Evolutionary conservation across 805 yeast species (phyloP).

Genomic region (Lachancea sp.): DNA sequence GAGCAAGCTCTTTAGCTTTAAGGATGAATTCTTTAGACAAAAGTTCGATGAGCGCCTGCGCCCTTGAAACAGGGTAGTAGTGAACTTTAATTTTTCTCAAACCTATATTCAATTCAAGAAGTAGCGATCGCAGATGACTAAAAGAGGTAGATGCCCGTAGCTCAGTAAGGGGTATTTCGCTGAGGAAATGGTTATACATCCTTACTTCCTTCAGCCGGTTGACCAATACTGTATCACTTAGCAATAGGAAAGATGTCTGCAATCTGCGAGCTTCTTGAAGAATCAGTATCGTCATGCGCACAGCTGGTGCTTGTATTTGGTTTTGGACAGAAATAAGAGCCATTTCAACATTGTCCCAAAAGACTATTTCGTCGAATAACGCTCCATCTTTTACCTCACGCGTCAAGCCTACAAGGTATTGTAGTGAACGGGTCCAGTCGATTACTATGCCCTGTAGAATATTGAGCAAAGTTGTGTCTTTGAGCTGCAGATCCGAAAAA

Average conservation of each 20-base stretch:
- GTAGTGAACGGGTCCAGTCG: constrained; percentile 63
- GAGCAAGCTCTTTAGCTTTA: constrained; percentile 38
- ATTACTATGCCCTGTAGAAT: constrained; percentile 63
- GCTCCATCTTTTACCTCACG: constrained; percentile 49
- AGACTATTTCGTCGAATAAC: constrained; percentile 59
- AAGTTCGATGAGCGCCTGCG: constrained; percentile 59
- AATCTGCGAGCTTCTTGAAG: constrained; percentile 68
- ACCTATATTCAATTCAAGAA: constrained; percentile 49
- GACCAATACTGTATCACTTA: constrained; percentile 62
- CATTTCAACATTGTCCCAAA: constrained; percentile 69
- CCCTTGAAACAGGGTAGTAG: constrained; percentile 57
- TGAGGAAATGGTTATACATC: constrained; percentile 55
- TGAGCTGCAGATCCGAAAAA: constrained; percentile 34
- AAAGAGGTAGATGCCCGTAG: constrained; percentile 44
- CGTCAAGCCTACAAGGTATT: constrained; percentile 34
- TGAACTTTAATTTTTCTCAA: constrained; percentile 56
- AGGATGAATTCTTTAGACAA: constrained; percentile 50
- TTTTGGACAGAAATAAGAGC: constrained; percentile 49
- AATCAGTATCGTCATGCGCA: constrained; percentile 51
- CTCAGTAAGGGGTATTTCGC: constrained; percentile 63
- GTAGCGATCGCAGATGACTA: constrained; percentile 39
- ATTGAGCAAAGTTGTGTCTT: constrained; percentile 56
- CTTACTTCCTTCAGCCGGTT: constrained; percentile 47
- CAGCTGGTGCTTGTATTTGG: constrained; percentile 51
- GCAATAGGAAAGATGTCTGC: constrained; percentile 68